Evolutionary conservation across 805 yeast species (phyloP), one percentile per base, ranked within the genome.

Genomic region (Candida sanyiensis): DNA sequence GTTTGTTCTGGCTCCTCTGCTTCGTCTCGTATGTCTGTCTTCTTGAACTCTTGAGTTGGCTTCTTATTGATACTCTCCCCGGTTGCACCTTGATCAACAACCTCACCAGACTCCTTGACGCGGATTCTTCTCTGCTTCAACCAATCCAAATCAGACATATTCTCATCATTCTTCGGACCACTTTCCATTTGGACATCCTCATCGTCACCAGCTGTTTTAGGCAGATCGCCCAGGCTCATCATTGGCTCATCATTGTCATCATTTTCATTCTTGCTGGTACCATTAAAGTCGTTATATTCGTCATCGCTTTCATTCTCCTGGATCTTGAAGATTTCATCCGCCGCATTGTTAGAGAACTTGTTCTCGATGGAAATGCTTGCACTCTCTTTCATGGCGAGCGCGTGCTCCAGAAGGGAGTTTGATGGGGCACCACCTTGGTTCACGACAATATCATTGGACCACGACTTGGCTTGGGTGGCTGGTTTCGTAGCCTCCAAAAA

Each of bases 401-500:
- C 72, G 30, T 64, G 61, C 4, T 69, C 66, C 33, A 67, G 47
- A 26, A 67, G 47, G 2, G 70, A 56, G 39, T 66, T 66, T 5
- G 59, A 55, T 5, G 54, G 55, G 3, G 56, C 62, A 25, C 56
- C 55, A 1, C 53, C 70, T 20, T 58, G 58, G 8, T 57, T 59
- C 9, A 59, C 54, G 15, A 48, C 64, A 33, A 66, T 70, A 25
- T 61, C 67, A 19, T 57, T 59, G 3, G 83, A 86, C 90, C 95
- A 85, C 0, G 95, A 78, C 48, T 79, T 73, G 4, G 72, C 72
- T 54, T 81, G 81, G 24, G 72, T 65, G 5, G 82, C 63, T 1
- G 95, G 90, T 50, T 83, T 84, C 79, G 86, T 83, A 5, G 84
- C 83, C 47, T 83, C 83, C 59, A 90, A 69, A 48, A 74, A 90